A percentile compares a stretch with the other conserved stretches of the same genome.
Conservation (phyloP, 352 stramenopile species). For the Phytophthora brassicae region DNA sequence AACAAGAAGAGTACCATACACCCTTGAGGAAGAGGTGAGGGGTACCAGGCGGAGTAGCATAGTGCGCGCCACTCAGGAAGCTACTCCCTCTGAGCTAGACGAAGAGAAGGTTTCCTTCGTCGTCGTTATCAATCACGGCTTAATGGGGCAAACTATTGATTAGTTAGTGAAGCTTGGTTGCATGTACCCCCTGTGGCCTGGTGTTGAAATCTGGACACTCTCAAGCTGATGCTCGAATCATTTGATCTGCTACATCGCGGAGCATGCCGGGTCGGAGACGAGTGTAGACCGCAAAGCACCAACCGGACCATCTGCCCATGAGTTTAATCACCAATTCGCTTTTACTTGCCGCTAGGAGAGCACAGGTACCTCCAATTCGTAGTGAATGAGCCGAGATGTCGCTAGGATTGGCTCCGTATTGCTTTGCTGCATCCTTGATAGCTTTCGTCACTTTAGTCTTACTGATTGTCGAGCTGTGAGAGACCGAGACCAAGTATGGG, state of each 20-base stretch:
- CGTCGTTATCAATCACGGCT: too few relatives aligned
- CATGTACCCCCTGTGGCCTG: background rate
- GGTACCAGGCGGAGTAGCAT: too few relatives aligned
- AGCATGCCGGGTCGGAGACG: slow-evolving; percentile 15
- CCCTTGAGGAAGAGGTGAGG: too few relatives aligned
- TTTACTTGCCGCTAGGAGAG: slow-evolving; percentile 23
- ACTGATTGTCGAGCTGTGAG: background rate
- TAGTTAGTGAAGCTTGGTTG: background rate
- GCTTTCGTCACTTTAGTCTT: slow-evolving; percentile 6
- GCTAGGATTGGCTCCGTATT: background rate
- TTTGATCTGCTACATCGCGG: slow-evolving; percentile 17
- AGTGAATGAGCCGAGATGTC: slow-evolving; percentile 7
- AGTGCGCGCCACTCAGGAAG: too few relatives aligned
- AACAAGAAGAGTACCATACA: too few relatives aligned
- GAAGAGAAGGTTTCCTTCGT: too few relatives aligned
- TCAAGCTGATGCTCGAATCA: slow-evolving; percentile 26
- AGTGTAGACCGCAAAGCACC: slow-evolving; percentile 29
- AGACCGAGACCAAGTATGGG: background rate
- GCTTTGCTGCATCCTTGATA: slow-evolving; percentile 18
- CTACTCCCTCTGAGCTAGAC: too few relatives aligned
- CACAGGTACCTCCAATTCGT: slow-evolving; percentile 19
- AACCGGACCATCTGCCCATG: slow-evolving; percentile 29
- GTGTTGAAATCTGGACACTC: slow-evolving; percentile 12
- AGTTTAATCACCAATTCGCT: slow-evolving; percentile 23
- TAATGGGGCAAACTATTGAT: background rate